phyloP scores from a whole-genome alignment of 1,284 basidiomycete species.

The Boletellus dicymbophilus region DNA sequence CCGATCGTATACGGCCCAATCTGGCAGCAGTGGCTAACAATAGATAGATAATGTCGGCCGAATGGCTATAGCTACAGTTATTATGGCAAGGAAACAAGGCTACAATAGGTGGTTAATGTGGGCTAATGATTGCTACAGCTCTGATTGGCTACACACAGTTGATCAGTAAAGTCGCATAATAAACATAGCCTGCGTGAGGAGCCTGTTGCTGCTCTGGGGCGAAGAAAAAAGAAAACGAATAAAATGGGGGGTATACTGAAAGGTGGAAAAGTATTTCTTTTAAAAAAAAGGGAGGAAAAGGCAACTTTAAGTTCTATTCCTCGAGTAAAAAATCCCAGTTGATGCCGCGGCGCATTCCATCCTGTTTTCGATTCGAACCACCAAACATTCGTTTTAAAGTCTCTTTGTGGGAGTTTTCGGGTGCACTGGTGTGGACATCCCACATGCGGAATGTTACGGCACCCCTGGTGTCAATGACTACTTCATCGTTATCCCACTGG shows the following conservation, averaged over 20 bases:
- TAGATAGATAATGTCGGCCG: too few species aligned
- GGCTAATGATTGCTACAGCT: slow-evolving; percentile 26
- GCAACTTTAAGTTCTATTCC: slow-evolving; percentile 40
- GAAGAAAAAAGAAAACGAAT: slow-evolving; percentile 1
- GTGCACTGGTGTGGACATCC: slow-evolving; percentile 64
- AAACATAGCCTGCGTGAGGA: slow-evolving; percentile 15
- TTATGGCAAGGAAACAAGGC: slow-evolving; percentile 5
- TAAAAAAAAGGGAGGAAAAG: too few species aligned
- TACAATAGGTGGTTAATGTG: slow-evolving; percentile 25
- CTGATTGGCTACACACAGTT: slow-evolving; percentile 25
- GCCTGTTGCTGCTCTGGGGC: slow-evolving; percentile 7
- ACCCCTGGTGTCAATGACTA: slow-evolving; percentile 59
- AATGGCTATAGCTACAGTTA: slow-evolving; percentile 25
- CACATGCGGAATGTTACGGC: slow-evolving; percentile 73
- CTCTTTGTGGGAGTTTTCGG: slow-evolving; percentile 63
- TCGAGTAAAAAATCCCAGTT: slow-evolving; percentile 81
- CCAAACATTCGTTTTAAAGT: slow-evolving; percentile 64
- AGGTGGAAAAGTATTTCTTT: not conserved
- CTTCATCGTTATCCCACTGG: slow-evolving; percentile 51
- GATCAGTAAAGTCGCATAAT: slow-evolving; percentile 14
- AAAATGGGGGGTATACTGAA: slow-evolving; percentile 12
- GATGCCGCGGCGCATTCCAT: slow-evolving; percentile 47
- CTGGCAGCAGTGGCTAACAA: too few species aligned
- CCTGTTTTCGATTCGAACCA: slow-evolving; percentile 51
- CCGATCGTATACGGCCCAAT: too few species aligned